Evolutionary conservation across 768 basidiomycete genomes (phyloP).

Genomic region (Boletus reticuloceps): DNA sequence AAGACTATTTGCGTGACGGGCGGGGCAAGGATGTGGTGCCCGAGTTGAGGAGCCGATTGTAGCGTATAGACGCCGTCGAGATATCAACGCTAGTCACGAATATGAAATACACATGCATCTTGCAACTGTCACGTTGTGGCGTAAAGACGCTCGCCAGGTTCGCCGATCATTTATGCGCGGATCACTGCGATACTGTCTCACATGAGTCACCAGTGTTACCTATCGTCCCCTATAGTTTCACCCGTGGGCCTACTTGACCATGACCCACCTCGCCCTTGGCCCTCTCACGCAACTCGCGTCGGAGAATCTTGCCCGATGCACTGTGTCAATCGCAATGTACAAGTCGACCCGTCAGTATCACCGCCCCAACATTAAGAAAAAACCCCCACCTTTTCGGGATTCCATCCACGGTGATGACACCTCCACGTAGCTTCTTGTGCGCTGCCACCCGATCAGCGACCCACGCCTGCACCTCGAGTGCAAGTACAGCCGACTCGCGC

Average conservation of each 20-base stretch:
- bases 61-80: background rate
- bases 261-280: conserved; percentile 52
- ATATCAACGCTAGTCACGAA: too few species aligned
- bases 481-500: conserved; percentile 34
- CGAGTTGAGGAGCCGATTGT: conserved; percentile 40
- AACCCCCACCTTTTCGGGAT: conserved; percentile 30
- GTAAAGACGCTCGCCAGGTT: too few species aligned
- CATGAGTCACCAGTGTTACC: too few species aligned
- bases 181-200: too few species aligned
- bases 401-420: conserved; percentile 55
- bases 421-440: conserved; percentile 81
- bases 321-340: conserved; percentile 34
- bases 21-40: conserved; percentile 65
- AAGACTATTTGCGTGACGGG: conserved; percentile 64
- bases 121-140: too few species aligned
- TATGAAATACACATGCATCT: too few species aligned
- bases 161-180: too few species aligned
- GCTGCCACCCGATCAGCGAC: conserved; percentile 62
- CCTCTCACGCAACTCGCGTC: conserved; percentile 68
- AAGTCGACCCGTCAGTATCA: background rate
- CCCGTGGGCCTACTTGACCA: conserved; percentile 19
- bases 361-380: background rate
- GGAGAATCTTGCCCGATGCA: conserved; percentile 84
- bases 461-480: conserved; percentile 60
- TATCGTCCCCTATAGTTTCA: conserved; percentile 5